Evolutionary conservation across 257 asterid genomes (phyloP).

Genomic region (Cynanchum wilfordii): DNA sequence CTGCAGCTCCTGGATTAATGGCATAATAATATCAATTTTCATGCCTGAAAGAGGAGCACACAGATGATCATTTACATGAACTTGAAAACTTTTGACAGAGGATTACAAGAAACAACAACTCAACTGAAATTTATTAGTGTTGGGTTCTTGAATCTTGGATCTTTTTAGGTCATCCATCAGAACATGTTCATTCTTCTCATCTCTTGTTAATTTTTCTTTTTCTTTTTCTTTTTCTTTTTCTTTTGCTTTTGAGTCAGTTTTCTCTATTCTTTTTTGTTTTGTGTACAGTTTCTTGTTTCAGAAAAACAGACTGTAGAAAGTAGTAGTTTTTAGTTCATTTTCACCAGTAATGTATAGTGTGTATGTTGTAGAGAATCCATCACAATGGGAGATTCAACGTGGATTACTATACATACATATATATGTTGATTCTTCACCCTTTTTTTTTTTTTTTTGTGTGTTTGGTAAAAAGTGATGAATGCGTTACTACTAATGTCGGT

Average conservation of each 20-base stretch:
- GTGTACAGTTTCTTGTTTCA: too few relatives aligned
- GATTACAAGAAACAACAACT: background rate
- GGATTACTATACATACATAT: too few relatives aligned
- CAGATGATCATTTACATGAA: too few relatives aligned
- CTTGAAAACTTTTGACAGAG: background rate
- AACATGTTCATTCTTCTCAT: background rate
- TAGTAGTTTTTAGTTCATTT: too few relatives aligned
- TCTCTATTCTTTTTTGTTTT: too few relatives aligned
- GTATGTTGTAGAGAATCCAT: background rate
- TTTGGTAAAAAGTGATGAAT: background rate
- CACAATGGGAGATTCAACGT: background rate
- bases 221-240: background rate
- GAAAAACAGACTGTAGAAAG: too few relatives aligned
- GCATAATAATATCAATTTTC: background rate
- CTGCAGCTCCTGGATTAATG: conserved; percentile 11
- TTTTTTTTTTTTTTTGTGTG: background rate
- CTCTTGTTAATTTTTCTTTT: background rate
- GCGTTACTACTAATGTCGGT: background rate
- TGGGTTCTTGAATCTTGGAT: background rate
- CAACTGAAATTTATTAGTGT: background rate
- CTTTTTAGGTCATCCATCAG: too few relatives aligned
- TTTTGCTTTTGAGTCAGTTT: too few relatives aligned
- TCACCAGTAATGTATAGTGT: background rate
- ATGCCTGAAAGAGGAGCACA: too few relatives aligned
- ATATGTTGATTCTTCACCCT: too few relatives aligned